Conservation (phyloP, 1,284 basidiomycete genomes). For the Ustilago shanxiensis region DNA sequence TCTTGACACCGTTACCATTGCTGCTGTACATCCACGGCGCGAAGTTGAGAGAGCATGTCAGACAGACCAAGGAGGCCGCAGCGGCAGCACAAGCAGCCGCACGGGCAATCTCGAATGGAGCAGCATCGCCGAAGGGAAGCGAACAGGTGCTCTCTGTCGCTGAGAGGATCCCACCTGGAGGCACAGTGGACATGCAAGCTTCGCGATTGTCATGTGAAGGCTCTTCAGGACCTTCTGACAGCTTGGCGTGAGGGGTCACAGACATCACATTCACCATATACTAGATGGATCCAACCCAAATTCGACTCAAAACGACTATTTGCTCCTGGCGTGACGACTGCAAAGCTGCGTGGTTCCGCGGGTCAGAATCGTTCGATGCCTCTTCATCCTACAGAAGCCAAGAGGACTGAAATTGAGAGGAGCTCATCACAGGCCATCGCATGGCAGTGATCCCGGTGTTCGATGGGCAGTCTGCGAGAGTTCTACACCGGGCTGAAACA, state of each 20-base stretch:
- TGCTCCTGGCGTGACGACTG: too few species aligned
- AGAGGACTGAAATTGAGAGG: too few species aligned
- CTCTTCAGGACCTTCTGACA: slow-evolving; percentile 1
- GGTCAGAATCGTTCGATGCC: too few species aligned
- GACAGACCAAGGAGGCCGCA: slow-evolving; percentile 29
- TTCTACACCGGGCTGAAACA: too few species aligned
- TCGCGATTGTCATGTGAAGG: slow-evolving; percentile 17
- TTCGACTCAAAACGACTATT: too few species aligned
- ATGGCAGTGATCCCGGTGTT: too few species aligned
- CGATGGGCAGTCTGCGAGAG: too few species aligned
- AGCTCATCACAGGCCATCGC: too few species aligned
- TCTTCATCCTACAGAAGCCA: too few species aligned
- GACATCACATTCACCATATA: too few species aligned
- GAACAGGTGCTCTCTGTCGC: slow-evolving; percentile 4
- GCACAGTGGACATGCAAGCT: background rate
- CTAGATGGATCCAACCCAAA: too few species aligned
- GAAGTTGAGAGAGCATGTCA: slow-evolving; percentile 32
- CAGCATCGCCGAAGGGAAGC: background rate
- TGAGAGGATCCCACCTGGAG: slow-evolving; percentile 26
- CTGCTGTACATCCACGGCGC: slow-evolving; percentile 39
- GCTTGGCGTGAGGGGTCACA: background rate
- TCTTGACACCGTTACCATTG: slow-evolving; percentile 41
- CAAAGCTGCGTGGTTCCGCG: too few species aligned
- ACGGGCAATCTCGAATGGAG: background rate
- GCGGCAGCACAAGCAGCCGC: slow-evolving; percentile 23